phyloP scores from a whole-genome alignment of 73 alveolate species.

The Uronychia binucleata region DNA sequence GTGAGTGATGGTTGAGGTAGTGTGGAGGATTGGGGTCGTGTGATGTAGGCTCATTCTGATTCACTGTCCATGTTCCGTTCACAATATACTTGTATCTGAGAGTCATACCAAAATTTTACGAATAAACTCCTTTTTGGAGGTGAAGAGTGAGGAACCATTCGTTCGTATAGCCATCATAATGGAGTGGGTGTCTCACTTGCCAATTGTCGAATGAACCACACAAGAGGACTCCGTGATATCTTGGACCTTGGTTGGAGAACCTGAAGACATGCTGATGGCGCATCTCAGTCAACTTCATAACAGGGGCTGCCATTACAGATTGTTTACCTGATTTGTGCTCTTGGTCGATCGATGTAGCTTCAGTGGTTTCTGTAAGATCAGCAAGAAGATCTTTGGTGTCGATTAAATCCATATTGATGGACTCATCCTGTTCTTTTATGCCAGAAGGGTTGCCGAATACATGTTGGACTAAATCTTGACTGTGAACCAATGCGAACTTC shows the following conservation, averaged over 20 bases:
- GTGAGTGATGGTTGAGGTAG: no score
- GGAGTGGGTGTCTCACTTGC: conserved; percentile 90
- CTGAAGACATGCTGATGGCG: conserved; percentile 35
- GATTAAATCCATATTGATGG: background rate
- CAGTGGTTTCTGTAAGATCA: background rate
- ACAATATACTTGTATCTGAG: conserved; percentile 77
- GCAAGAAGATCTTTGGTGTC: background rate
- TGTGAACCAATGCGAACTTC: background rate
- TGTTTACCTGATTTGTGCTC: background rate
- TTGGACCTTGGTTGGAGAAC: conserved; percentile 45
- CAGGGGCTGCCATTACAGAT: no score
- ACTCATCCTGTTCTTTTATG: background rate
- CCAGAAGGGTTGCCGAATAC: background rate
- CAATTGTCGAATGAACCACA: conserved; percentile 98
- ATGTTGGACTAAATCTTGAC: background rate
- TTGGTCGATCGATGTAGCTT: background rate
- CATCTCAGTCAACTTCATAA: no score
- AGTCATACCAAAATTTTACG: background rate
- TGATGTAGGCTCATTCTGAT: conserved; percentile 8
- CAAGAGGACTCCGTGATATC: conserved; percentile 69
- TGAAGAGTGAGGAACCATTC: conserved; percentile 86
- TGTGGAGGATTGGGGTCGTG: conserved; percentile 53
- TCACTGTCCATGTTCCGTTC: conserved; percentile 40
- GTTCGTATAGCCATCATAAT: conserved; percentile 78
- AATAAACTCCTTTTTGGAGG: conserved; percentile 82